Evolutionary conservation across 2,329 filamentous ascomycete species (phyloP).

Genomic region (Stagonosporopsis vannaccii): DNA sequence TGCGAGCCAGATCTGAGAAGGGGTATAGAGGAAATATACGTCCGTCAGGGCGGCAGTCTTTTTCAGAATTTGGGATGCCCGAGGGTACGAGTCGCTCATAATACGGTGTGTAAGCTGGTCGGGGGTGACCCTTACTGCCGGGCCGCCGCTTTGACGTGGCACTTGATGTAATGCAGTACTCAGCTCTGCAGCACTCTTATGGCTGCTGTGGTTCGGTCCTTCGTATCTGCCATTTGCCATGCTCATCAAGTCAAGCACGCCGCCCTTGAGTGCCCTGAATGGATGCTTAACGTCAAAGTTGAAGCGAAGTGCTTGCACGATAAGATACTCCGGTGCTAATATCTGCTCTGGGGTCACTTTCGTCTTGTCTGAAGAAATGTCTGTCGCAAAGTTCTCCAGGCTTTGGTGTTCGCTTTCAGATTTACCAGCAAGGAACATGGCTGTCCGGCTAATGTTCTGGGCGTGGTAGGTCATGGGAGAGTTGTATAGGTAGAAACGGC

Average conservation of each 20-base stretch:
- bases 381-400: conserved; percentile 63
- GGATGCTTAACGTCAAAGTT: conserved; percentile 93
- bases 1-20: conserved; percentile 90
- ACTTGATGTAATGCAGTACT: conserved; percentile 41
- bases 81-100: conserved; percentile 68
- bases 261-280: conserved; percentile 85
- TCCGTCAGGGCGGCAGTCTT: conserved; percentile 86
- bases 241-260: conserved; percentile 79
- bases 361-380: conserved; percentile 36
- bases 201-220: conserved; percentile 25
- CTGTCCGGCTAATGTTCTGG: conserved; percentile 85
- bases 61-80: conserved; percentile 63
- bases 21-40: conserved; percentile 96
- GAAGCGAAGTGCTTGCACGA: conserved; percentile 91
- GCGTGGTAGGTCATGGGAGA: conserved; percentile 96
- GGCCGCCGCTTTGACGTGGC: conserved; percentile 27
- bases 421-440: conserved; percentile 92
- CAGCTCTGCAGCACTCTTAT: conserved; percentile 31
- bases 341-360: conserved; percentile 79
- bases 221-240: conserved; percentile 67
- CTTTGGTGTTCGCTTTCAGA: conserved; percentile 83
- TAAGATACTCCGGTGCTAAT: conserved; percentile 87
- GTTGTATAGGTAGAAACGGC: conserved; percentile 94
- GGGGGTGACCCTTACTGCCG: conserved; percentile 22
- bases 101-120: conserved; percentile 55